Evolutionary conservation across 2,329 filamentous ascomycete species (phyloP), one percentile per base, ranked within the genome.

Genomic region (Trichoderma atrobrunneum): DNA sequence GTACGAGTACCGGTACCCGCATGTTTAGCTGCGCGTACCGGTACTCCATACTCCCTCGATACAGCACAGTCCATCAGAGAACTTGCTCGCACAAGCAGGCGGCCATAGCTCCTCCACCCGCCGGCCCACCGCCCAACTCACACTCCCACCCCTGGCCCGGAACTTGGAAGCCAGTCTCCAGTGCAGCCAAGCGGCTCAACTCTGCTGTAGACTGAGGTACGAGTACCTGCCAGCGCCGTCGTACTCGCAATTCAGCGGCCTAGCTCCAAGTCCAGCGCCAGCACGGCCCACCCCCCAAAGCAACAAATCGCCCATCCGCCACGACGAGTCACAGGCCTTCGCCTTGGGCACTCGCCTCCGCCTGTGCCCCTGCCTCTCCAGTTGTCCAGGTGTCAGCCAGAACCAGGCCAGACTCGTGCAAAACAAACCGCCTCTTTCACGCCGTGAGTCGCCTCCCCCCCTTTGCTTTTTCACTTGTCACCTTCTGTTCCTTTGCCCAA

Each of bases 391-490:
- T 54, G 66, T 69, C 66, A 76, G 75, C 56, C 56, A 32, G 56
- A 11, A 11, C 51, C 56, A 60, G 56, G 16, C 51, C 56, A 60
- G 56, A 77, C 74, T 77, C 74, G 75, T 70, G 74, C 75, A 77
- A 78, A 63, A 76, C 76, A 78, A 78, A 76, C 74, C 73, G 75
- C 73, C 74, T 77, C 72, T 74, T 75, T 74, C 73, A 74, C 74
- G 72, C 72, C 71, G 73, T 67, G 65, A 72, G 73, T 74, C 74
- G 54, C 68, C 68, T 66, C 70, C 71, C 71, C 63, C 66, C 59
- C 66, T 70, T 71, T 61, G 59, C 65, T 61, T 64, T 68, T 63
- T 62, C 63, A 62, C 60, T 72, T 68, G 54, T 72, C 70, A 72
- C 70, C 56, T 70, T 74, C 36, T 39, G 36, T 39, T 39, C 73